Base-by-base conservation (phyloP, 2,329 filamentous ascomycete genomes). In the Pseudogymnoascus sp. region DNA sequence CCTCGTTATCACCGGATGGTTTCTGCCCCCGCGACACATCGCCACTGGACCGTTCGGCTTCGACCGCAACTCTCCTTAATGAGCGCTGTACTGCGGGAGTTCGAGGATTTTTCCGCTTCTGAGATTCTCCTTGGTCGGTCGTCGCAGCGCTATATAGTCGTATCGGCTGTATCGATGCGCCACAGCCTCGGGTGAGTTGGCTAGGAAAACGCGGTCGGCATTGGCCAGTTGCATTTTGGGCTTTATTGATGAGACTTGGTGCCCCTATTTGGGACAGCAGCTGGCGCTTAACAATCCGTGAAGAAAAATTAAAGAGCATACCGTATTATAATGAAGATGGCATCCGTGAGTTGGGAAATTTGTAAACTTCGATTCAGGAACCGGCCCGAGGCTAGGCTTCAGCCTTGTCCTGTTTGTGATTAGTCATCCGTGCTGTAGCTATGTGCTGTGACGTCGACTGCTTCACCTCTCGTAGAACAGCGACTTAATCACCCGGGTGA, bases 21-120 rank as follows among this genome's bases (percentile, higher is more conserved):
- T 66, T 66, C 31, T 68, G 68, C 31, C 59, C 60, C 4, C 64
- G 64, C 41, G 68, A 43, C 61, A 68, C 59, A 72, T 60, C 78
- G 75, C 68, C 78, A 80, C 60, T 74, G 69, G 65, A 86, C 75
- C 66, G 83, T 77, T 96, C 91, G 16, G 92, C 92, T 69, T 94
- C 91, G 16, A 91, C 89, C 33, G 92, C 91, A 11, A 96, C 91
- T 63, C 92, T 84, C 62, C 93, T 86, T 33, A 97, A 79, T 1
- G 91, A 94, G 65, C 87, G 89, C 67, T 91, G 89, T 49, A 84
- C 77, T 23, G 80, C 78, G 3, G 81, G 77, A 23, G 77, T 76
- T 65, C 82, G 75, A n/a, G 73, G 70, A 6, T 74, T 72, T 66
- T 83, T 81, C 63, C 80, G 78, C 69, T 73, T 73, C 35, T 68